Conservation (phyloP, 1,139 yeast species). For the Candida labiduridarum region DNA sequence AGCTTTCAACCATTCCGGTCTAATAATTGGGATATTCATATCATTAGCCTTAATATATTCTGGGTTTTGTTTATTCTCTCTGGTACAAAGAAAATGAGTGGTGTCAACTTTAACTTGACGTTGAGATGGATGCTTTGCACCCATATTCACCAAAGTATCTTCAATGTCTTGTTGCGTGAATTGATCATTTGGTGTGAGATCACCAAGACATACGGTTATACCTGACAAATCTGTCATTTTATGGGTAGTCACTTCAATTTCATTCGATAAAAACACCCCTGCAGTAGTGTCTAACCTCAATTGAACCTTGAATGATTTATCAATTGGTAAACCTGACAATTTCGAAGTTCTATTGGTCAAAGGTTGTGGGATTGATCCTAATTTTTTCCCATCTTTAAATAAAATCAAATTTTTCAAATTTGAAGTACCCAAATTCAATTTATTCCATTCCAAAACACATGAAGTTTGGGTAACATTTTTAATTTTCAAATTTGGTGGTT, state of each 20-base stretch:
- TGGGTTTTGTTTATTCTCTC: conserved; percentile 55
- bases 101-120: conserved; percentile 81
- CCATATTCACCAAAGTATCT: conserved; percentile 65
- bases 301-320: conserved; percentile 78
- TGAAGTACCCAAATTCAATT: conserved; percentile 81
- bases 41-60: conserved; percentile 81
- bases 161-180: conserved; percentile 65
- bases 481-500: conserved; percentile 67
- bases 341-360: conserved; percentile 79
- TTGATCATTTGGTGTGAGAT: conserved; percentile 62
- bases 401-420: conserved; percentile 74
- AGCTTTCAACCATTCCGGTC: conserved; percentile 97
- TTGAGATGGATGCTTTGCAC: conserved; percentile 75
- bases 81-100: conserved; percentile 86
- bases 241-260: conserved; percentile 76
- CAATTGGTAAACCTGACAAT: conserved; percentile 88
- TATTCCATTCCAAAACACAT: conserved; percentile 94
- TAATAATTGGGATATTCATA: conserved; percentile 87
- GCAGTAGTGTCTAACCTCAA: conserved; percentile 86
- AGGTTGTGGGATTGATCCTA: conserved; percentile 88
- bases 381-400: conserved; percentile 76
- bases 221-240: conserved; percentile 97
- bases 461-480: conserved; percentile 91
- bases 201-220: conserved; percentile 88
- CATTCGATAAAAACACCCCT: conserved; percentile 74